phyloP scores from a whole-genome alignment of 106 monocot genomes.

The Chionographis japonica region DNA sequence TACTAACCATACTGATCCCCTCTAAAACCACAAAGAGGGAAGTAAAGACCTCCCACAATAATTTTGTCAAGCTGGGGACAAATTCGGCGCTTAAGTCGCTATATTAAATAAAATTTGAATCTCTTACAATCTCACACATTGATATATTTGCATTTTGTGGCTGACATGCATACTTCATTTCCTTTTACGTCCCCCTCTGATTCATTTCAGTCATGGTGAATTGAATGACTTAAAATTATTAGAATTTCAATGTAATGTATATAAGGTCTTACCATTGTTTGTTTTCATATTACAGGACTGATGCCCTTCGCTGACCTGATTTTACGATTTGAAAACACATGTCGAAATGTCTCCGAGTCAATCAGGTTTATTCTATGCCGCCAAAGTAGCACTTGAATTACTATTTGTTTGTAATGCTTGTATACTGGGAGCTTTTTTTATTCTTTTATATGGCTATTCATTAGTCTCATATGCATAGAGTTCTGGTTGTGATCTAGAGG shows the following conservation, averaged over 20 bases:
- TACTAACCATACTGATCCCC: too few relatives aligned
- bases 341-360: slow-evolving; percentile 56
- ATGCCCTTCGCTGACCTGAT: slow-evolving; percentile 64
- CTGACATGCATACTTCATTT: neutral
- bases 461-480: too few relatives aligned
- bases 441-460: too few relatives aligned
- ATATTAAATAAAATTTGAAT: too few relatives aligned
- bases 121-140: neutral
- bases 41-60: too few relatives aligned
- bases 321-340: slow-evolving; percentile 60
- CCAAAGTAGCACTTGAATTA: neutral
- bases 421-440: neutral
- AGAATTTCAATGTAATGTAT: neutral
- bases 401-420: neutral
- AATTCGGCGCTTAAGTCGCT: too few relatives aligned
- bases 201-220: neutral
- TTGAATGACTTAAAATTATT: neutral
- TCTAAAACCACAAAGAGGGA: too few relatives aligned
- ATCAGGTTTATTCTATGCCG: slow-evolving; percentile 36
- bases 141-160: neutral
- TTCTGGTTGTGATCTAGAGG: too few relatives aligned
- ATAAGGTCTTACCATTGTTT: neutral
- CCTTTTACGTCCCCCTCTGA: neutral
- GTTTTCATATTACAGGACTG: slow-evolving; percentile 41
- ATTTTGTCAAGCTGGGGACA: too few relatives aligned